phyloP scores from a whole-genome alignment of 2,329 filamentous ascomycete species.

The Aspergillus ochraceoroseus region DNA sequence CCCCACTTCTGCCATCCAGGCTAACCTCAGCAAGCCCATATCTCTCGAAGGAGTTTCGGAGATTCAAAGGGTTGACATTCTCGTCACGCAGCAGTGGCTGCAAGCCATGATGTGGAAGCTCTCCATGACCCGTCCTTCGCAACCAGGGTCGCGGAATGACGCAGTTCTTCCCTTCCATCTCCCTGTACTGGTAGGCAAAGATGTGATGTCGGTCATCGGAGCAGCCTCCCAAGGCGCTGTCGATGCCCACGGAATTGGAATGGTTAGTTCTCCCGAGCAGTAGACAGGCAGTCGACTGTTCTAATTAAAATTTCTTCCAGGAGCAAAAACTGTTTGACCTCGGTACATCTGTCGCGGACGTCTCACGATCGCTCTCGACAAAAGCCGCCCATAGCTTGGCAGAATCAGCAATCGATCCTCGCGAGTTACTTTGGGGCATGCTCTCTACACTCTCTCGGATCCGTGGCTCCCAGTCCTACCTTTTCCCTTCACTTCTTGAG shows the following conservation, averaged over 20 bases:
- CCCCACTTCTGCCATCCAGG: constrained; percentile 46
- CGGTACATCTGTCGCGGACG: constrained; percentile 32
- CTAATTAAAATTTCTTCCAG: constrained; percentile 17
- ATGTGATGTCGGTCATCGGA: constrained; percentile 62
- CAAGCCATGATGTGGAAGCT: constrained; percentile 68
- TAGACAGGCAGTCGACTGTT: no score
- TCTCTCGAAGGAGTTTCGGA: constrained; percentile 56
- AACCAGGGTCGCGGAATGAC: constrained; percentile 52
- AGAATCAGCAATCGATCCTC: constrained; percentile 31
- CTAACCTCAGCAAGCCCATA: constrained; percentile 49
- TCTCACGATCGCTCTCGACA: constrained; percentile 30
- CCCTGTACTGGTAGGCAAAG: constrained; percentile 58
- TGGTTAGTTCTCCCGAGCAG: constrained; percentile 53
- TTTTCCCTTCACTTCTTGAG: constrained; percentile 33
- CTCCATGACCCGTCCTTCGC: constrained; percentile 61
- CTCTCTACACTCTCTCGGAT: constrained; percentile 37
- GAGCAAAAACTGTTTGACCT: constrained; percentile 40
- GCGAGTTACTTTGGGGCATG: constrained; percentile 40
- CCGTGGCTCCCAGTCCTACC: constrained; percentile 38
- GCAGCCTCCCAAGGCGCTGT: constrained; percentile 70
- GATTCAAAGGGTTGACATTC: constrained; percentile 63
- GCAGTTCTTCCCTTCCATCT: constrained; percentile 61
- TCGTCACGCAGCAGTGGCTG: constrained; percentile 68
- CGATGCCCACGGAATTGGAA: constrained; percentile 68
- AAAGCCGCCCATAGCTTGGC: constrained; percentile 28